Evolutionary conservation across 1,139 yeast genomes (phyloP).

Genomic region (Suhomyces panamericanus): DNA sequence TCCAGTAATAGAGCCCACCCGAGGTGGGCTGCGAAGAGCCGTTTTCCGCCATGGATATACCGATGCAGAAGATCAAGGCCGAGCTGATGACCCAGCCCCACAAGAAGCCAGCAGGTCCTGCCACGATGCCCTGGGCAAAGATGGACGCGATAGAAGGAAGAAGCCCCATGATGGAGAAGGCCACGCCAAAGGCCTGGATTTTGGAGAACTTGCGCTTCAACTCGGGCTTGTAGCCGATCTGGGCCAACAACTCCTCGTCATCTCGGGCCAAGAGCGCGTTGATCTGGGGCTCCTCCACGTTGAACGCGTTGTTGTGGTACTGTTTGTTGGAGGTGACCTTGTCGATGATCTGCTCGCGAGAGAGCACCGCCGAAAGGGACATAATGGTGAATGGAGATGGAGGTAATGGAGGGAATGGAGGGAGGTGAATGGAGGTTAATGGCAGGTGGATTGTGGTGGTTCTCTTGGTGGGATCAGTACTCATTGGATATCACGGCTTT

Average conservation of each 20-base stretch:
- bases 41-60: constrained; percentile 63
- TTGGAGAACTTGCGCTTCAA: constrained; percentile 46
- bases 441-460: too few species aligned
- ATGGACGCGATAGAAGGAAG: constrained; percentile 47
- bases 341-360: constrained; percentile 26
- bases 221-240: constrained; percentile 48
- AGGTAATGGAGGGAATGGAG: too few species aligned
- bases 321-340: constrained; percentile 26
- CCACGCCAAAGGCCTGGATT: constrained; percentile 51
- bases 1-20: constrained; percentile 65
- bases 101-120: constrained; percentile 57
- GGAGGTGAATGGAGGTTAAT: too few species aligned
- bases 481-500: background rate
- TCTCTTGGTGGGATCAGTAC: too few species aligned
- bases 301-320: constrained; percentile 27
- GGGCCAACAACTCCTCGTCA: constrained; percentile 15
- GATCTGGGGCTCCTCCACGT: constrained; percentile 31
- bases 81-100: constrained; percentile 74
- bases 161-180: constrained; percentile 54
- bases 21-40: constrained; percentile 70
- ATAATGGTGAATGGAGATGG: background rate
- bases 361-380: constrained; percentile 19
- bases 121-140: constrained; percentile 25
- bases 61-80: constrained; percentile 56
- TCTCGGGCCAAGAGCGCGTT: constrained; percentile 18